Evolutionary conservation across 192 early-diverging fungal genomes (phyloP).

Genomic region (Backusella psychrophila): DNA sequence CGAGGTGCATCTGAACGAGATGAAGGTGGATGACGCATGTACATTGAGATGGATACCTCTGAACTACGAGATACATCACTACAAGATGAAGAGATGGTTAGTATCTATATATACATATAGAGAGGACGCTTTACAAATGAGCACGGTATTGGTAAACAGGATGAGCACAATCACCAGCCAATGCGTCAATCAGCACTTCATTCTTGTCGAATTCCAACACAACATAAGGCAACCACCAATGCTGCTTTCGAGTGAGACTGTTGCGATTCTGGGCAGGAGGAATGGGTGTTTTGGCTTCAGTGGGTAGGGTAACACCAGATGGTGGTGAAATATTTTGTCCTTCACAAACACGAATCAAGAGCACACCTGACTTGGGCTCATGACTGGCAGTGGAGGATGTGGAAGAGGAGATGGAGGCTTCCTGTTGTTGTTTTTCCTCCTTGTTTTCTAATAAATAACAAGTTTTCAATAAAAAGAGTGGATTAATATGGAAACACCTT

Average conservation of each 20-base stretch:
- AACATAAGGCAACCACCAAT: conserved; percentile 76
- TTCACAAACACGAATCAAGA: conserved; percentile 85
- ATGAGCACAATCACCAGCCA: conserved; percentile 72
- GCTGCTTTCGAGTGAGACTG: conserved; percentile 48
- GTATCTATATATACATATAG: not conserved
- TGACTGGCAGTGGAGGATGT: conserved; percentile 13
- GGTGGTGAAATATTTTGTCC: conserved; percentile 73
- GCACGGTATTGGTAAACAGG: conserved; percentile 78
- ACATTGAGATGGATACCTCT: conserved; percentile 58
- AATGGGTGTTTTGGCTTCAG: conserved; percentile 41
- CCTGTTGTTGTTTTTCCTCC: not conserved
- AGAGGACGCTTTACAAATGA: conserved; percentile 60
- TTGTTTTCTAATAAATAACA: conserved; percentile 17
- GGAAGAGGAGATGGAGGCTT: not conserved
- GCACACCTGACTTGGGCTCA: conserved; percentile 53
- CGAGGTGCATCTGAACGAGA: conserved; percentile 36
- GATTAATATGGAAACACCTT: not conserved
- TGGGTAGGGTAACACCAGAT: conserved; percentile 54
- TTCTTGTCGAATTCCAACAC: conserved; percentile 96
- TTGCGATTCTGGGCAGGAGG: conserved; percentile 55
- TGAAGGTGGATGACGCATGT: conserved; percentile 51
- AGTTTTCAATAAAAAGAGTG: not conserved
- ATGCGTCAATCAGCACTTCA: conserved; percentile 81
- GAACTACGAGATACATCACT: conserved; percentile 64
- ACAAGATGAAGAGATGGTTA: not conserved